Evolutionary conservation across 257 asterid genomes (phyloP), one percentile per base, ranked within the genome.

Genomic region (Fraxinus quadrangulata): DNA sequence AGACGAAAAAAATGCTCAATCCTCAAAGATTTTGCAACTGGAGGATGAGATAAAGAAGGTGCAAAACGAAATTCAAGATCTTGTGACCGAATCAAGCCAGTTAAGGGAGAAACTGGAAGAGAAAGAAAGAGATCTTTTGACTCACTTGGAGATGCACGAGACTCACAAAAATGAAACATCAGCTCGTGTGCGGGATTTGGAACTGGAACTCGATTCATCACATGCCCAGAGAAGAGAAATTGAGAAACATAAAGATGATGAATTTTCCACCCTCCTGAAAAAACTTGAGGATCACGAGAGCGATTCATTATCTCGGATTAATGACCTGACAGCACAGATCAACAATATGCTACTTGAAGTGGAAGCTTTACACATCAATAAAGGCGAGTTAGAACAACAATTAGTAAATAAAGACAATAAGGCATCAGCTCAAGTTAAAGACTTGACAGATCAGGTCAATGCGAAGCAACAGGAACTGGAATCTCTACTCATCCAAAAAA

Each of bases 1-100:
- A 72, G 83, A 82, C n/a, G 86, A 86, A 63, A 86, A 82, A 14
- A 59, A 45, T 42, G 77, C 82, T 26, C 83, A 82, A 11, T 79
- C 83, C 72, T 77, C 31, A 1, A 81, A 79, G 39, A 47, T 77
- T 74, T 66, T 75, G 71, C 76, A 73, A 37, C 73, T 86, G 6
- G 61, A 74, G 0, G 83, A 84, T 67, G 90, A 82, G 47, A 56
- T 84, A 21, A 77, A 63, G n/a, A 75, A 74, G 37, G 78, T 78
- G n/a, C 82, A 86, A 71, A 72, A 76, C 14, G 79, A 86, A 74
- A 79, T 81, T 47, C 75, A 83, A 67, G 80, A 79, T 49, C 84
- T 81, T 76, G 73, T 70, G 26, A 75, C 82, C 17, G 83, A 78
- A 78, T 71, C 89, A 56, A 77, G 47, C 74, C 77, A 81, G 54